Evolutionary conservation across 1,139 yeast genomes (phyloP), one percentile per base, ranked within the genome.

Genomic region (Pneumocystis sp.): DNA sequence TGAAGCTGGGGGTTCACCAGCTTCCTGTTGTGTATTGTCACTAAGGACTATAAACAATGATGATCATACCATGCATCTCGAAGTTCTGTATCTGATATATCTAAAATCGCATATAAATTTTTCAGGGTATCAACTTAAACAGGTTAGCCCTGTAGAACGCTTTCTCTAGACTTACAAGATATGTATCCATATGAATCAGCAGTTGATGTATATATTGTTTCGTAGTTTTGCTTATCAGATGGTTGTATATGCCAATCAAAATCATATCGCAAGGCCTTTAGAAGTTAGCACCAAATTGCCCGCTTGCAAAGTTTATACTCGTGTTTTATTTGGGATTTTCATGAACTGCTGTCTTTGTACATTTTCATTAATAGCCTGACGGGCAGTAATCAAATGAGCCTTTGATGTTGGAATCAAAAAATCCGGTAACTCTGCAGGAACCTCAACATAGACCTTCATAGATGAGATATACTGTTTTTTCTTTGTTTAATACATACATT

Each of bases 221-320:
- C 95, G 75, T 93, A 95, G 12, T 87, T 82, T 1, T 83, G 73
- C 72, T 85, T 84, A 72, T 93, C 97, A 7, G 85, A 81, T 25
- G 97, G 97, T 3, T 96, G 85, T 69, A 93, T 90, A 76, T 93
- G 93, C 98, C 98, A 93, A 73, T 91, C 96, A 73, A 93, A 88
- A 72, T 87, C 88, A 63, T 84, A 82, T 50, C 85, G 79, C 65
- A 87, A 79, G 6, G 80, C 75, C 64, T 80, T 67, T 3, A 63
- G 21, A 6, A 39, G 25, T 25, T 61, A 67, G 2, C 2, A 34
- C 15, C 19, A 21, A 39, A 3, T 3, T 31, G 3, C 3, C 10
- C 15, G 10, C 21, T 59, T 31, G 12, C 29, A 29, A 6, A 59
- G 8, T 12, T 21, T 10, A 12, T 59, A 59, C 61, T 31, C 7